A percentile compares a stretch with the other conserved stretches of the same genome.
These are phyloP conservation scores for Rhodosporidiobolus odoratus DNA, from an alignment of 768 basidiomycete species.

Conservation along the genomic window DNA sequence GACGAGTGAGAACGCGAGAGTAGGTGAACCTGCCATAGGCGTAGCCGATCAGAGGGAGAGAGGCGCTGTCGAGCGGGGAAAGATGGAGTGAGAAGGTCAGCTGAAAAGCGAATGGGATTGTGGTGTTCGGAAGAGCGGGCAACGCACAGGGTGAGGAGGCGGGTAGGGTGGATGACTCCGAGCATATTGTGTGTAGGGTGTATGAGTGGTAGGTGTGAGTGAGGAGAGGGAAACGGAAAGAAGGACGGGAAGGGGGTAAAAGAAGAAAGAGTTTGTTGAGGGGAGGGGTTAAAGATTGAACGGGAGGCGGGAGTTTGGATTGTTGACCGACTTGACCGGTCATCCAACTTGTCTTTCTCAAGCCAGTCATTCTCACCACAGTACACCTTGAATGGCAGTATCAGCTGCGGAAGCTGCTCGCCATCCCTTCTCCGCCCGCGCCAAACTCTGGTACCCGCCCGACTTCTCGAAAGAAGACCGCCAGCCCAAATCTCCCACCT, in stretches of 20 bases:
- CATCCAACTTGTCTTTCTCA: too few relatives aligned
- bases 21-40: constrained; percentile 9
- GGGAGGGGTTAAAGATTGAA: too few relatives aligned
- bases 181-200: constrained; percentile 1
- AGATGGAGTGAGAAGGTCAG: neutral
- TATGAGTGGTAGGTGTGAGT: neutral
- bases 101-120: neutral
- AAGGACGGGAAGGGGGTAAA: neutral
- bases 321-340: too few relatives aligned
- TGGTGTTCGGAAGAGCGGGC: neutral
- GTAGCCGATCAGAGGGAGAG: constrained; percentile 13
- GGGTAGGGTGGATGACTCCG: constrained; percentile 7
- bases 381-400: too few relatives aligned
- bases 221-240: neutral
- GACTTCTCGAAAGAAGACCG: too few relatives aligned
- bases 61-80: neutral
- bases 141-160: constrained; percentile 22
- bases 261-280: too few relatives aligned
- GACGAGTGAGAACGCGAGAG: neutral
- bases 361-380: too few relatives aligned
- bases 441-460: too few relatives aligned
- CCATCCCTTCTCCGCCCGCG: too few relatives aligned
- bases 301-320: too few relatives aligned
- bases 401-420: too few relatives aligned
- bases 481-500: neutral